Conservation (phyloP, 176 grass and related monocot species). For the Lolium multiflorum region DNA sequence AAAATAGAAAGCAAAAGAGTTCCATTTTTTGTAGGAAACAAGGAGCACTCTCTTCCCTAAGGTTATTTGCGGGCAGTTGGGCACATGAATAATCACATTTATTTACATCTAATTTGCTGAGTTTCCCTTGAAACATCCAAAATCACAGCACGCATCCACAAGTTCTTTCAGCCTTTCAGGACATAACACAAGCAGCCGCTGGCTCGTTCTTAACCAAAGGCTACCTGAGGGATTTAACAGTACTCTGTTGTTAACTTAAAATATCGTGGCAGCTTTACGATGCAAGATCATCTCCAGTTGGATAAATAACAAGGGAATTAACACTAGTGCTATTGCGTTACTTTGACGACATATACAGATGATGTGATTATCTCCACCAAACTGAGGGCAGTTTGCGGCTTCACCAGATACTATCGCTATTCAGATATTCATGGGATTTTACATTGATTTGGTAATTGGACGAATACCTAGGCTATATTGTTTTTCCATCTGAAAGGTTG, state of each 20-base stretch:
- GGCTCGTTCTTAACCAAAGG: too few species aligned
- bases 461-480: slow-evolving; percentile 34
- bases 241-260: slow-evolving; percentile 2
- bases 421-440: slow-evolving; percentile 33
- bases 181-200: neutral
- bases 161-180: slow-evolving; percentile 14
- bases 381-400: neutral
- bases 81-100: slow-evolving; percentile 30
- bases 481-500: slow-evolving; percentile 72
- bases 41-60: too few species aligned
- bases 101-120: neutral
- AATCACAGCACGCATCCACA: neutral
- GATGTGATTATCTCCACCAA: slow-evolving; percentile 27
- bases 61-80: too few species aligned
- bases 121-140: neutral
- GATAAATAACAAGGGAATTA: slow-evolving; percentile 45
- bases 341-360: slow-evolving; percentile 42
- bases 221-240: neutral
- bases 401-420: neutral
- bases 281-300: slow-evolving; percentile 15
- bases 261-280: neutral
- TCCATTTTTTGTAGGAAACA: too few species aligned
- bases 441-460: neutral
- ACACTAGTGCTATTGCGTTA: neutral
- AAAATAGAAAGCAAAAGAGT: too few species aligned